A percentile compares a stretch with the other conserved stretches of the same genome.
These are phyloP conservation scores for Phoma sp. DNA, from an alignment of 2,329 filamentous ascomycete genomes.

Conservation along the genomic window DNA sequence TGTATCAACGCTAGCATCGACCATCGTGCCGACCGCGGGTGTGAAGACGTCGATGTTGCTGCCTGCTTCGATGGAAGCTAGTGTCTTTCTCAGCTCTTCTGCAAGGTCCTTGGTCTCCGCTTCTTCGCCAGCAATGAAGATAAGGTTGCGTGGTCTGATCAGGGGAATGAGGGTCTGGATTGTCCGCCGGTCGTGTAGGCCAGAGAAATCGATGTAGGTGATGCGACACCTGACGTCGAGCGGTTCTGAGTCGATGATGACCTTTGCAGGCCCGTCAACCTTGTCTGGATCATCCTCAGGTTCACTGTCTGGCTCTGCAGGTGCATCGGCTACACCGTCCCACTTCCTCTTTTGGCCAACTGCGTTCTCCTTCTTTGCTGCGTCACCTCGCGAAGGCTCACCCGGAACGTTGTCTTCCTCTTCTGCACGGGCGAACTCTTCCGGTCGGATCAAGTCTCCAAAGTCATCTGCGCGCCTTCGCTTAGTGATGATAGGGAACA, in stretches of 20 bases:
- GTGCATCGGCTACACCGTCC: constrained; percentile 69
- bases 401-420: constrained; percentile 81
- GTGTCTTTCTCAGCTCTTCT: constrained; percentile 76
- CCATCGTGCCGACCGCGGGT: constrained; percentile 72
- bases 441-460: constrained; percentile 89
- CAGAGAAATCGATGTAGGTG: constrained; percentile 89
- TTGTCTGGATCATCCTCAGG: constrained; percentile 61
- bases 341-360: constrained; percentile 94
- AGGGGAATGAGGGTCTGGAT: constrained; percentile 94
- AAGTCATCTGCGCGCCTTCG: constrained; percentile 87
- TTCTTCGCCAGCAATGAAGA: constrained; percentile 82
- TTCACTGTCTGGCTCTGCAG: constrained; percentile 55
- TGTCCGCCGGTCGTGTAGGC: constrained; percentile 91
- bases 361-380: constrained; percentile 55
- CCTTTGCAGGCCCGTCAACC: constrained; percentile 75
- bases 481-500: constrained; percentile 86
- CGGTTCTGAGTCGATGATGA: constrained; percentile 69
- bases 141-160: constrained; percentile 91
- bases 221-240: constrained; percentile 77
- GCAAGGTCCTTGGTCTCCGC: constrained; percentile 79
- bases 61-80: constrained; percentile 55
- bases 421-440: constrained; percentile 92
- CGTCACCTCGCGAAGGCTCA: constrained; percentile 64
- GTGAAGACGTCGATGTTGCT: constrained; percentile 75
- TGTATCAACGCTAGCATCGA: constrained; percentile 95